These are phyloP conservation scores for Aspergillus pseudonomiae DNA, from an alignment of 2,329 filamentous ascomycete genomes.

Conservation along the genomic window DNA sequence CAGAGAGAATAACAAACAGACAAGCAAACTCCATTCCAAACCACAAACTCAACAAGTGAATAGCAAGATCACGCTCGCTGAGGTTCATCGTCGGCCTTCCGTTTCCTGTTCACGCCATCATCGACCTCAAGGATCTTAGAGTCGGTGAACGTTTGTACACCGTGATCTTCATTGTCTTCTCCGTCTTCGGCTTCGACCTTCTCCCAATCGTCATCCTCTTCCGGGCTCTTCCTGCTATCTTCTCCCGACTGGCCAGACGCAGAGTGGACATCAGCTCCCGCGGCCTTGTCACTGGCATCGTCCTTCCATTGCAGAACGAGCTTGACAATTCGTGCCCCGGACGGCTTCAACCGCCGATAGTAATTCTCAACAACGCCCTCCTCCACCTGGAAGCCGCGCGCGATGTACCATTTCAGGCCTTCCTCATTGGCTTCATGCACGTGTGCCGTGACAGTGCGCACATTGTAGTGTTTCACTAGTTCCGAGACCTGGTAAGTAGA, in stretches of 20 bases:
- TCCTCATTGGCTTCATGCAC: conserved; percentile 66
- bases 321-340: conserved; percentile 56
- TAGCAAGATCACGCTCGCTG: conserved; percentile 19
- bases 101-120: conserved; percentile 28
- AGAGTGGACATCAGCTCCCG: background rate
- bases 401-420: conserved; percentile 62
- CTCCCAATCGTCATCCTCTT: conserved; percentile 47
- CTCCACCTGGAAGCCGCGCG: conserved; percentile 58
- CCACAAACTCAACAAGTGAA: background rate
- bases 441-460: conserved; percentile 60
- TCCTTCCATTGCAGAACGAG: conserved; percentile 38
- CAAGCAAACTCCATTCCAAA: background rate
- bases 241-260: background rate
- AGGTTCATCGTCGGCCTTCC: conserved; percentile 35
- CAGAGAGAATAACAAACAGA: conserved; percentile 8
- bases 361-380: conserved; percentile 58
- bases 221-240: conserved; percentile 5
- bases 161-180: conserved; percentile 35
- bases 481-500: conserved; percentile 31
- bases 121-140: conserved; percentile 34
- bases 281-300: conserved; percentile 2
- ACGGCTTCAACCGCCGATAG: conserved; percentile 61
- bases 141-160: conserved; percentile 35
- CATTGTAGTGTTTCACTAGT: conserved; percentile 52
- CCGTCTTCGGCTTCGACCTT: conserved; percentile 43